phyloP scores from a whole-genome alignment of 139 green algal species.

The Medakamo hakoo region DNA sequence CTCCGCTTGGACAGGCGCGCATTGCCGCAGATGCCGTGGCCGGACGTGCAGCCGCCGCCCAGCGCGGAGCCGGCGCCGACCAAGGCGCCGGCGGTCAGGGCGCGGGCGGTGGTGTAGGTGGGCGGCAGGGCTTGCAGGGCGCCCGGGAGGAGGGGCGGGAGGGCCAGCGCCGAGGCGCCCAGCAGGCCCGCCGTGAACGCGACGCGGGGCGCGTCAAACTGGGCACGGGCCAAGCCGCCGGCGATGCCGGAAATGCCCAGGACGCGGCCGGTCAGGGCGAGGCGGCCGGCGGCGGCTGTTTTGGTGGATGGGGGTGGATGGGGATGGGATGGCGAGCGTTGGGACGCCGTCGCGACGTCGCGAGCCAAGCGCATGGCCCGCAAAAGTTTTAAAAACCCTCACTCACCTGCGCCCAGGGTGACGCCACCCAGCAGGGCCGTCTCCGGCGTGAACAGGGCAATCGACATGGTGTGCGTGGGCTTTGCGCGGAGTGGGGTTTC shows the following conservation, averaged over 20 bases:
- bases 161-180: background rate
- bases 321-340: background rate
- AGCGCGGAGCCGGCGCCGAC: slow-evolving; percentile 33
- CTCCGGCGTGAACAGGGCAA: background rate
- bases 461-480: too few species aligned
- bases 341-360: too few species aligned
- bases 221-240: too few species aligned
- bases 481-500: too few species aligned
- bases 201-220: background rate
- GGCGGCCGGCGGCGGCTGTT: background rate
- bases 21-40: slow-evolving; percentile 35
- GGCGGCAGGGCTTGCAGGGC: background rate
- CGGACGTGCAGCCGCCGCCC: slow-evolving; percentile 54
- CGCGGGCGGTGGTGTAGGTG: background rate
- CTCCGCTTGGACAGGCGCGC: slow-evolving; percentile 16
- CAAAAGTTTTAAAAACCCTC: too few species aligned
- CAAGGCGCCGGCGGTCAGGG: slow-evolving; percentile 15
- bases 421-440: background rate
- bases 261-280: background rate
- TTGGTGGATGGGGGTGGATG: background rate
- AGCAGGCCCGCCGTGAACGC: background rate
- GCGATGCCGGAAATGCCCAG: background rate
- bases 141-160: background rate
- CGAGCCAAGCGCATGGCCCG: too few species aligned
- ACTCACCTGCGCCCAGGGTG: too few species aligned